Evolutionary conservation across 371 early-diverging fungal species (phyloP), one percentile per base, ranked within the genome.

Genomic region (Syncephalastrum contaminatum): DNA sequence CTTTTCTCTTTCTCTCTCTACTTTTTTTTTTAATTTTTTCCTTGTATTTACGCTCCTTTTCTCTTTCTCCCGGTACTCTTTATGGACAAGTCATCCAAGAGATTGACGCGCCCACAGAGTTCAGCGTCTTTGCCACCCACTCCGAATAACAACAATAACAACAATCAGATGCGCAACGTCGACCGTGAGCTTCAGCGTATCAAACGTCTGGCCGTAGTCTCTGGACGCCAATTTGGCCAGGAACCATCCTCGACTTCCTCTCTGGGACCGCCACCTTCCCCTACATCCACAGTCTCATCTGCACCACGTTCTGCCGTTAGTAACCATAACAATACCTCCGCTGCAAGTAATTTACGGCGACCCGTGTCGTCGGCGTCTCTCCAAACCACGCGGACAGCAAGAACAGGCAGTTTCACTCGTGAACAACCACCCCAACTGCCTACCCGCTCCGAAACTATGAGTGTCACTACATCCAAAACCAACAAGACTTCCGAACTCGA

Each of bases 121-220:
- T 20, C 43, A 47, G 14, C 56, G 41, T 19, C 14, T 7, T n/a
- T 12, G 30, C 48, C 45, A 36, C 16, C 55, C 30, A 24, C 25
- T 2, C 22, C 18, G 21, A 48, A 24, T 24, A 48, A 48, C 25
- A 7, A 43, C 27, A 40, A 40, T 2, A 48, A 16, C 22, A 43
- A 15, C 14, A 57, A 25, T 15, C n/a, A 39, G 4, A 59, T 59
- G 43, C 64, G 69, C 25, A 62, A 58, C 21, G 66, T 65, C 2
- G 76, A 76, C 39, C 60, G 63, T 30, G 76, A 76, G 43, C 60
- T 76, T 4, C 65, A 76, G 18, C 66, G 73, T 25, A 60, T 76
- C 30, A 76, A 76, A 54, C 72, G 73, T 18, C 39, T 72, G 4
- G 76, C 64, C 4, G 73, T 76, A 3, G 76, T 76, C 3, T 76